A percentile compares a stretch with the other conserved stretches of the same genome.
Evolutionary conservation across 257 asterid species (phyloP).

Genomic region (Nicotiana paniculata): DNA sequence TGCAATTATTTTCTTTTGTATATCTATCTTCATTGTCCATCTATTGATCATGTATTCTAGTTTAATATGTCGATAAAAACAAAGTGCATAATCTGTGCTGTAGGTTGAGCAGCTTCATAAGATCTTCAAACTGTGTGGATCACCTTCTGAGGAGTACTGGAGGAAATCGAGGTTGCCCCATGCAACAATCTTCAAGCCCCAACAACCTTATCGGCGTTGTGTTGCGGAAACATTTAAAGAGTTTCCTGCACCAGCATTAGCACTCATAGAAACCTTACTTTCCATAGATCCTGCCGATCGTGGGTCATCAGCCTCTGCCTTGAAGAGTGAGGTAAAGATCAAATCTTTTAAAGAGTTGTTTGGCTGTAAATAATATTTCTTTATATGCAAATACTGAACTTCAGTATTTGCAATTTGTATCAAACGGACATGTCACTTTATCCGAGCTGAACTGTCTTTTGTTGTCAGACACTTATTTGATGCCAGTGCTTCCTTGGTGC

Average conservation of each 20-base stretch:
- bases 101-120: slow-evolving; percentile 98
- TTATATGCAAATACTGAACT: too few species aligned
- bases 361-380: too few species aligned
- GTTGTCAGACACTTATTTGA: not conserved
- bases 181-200: slow-evolving; percentile 95
- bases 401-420: not conserved
- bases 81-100: slow-evolving; percentile 10
- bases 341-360: not conserved
- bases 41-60: not conserved
- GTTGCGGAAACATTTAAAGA: slow-evolving; percentile 84
- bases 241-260: slow-evolving; percentile 73
- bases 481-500: not conserved
- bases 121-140: slow-evolving; percentile 95
- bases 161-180: slow-evolving; percentile 87
- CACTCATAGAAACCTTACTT: slow-evolving; percentile 69
- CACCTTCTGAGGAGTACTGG: slow-evolving; percentile 98
- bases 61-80: not conserved
- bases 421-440: not conserved
- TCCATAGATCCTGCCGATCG: slow-evolving; percentile 88
- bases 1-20: not conserved
- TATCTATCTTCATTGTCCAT: not conserved
- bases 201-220: slow-evolving; percentile 79
- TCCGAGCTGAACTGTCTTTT: not conserved
- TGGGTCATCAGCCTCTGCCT: slow-evolving; percentile 82
- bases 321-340: slow-evolving; percentile 67